Evolutionary conservation across 1,139 yeast genomes (phyloP).

Genomic region (Blastobotrys serpentis): DNA sequence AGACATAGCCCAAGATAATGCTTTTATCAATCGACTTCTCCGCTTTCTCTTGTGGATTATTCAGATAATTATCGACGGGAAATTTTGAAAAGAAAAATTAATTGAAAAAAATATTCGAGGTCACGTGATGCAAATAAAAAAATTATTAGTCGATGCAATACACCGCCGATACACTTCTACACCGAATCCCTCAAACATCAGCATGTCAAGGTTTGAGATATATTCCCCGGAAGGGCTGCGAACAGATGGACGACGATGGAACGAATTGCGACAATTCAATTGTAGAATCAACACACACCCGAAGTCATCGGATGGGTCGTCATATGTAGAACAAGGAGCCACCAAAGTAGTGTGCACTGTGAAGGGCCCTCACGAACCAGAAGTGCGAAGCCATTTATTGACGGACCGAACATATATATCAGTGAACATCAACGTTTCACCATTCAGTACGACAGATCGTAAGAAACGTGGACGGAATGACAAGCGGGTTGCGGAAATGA

Average conservation of each 20-base stretch:
- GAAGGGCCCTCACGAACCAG: constrained; percentile 87
- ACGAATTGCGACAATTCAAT: constrained; percentile 78
- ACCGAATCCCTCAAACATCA: not conserved
- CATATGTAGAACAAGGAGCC: constrained; percentile 89
- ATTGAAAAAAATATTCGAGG: not conserved
- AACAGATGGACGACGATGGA: constrained; percentile 92
- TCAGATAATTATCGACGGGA: too few species aligned
- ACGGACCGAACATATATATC: constrained; percentile 53
- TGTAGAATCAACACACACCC: constrained; percentile 88
- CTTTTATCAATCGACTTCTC: too few species aligned
- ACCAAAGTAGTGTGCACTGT: constrained; percentile 85
- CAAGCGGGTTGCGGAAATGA: constrained; percentile 68
- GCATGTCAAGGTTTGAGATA: constrained; percentile 52
- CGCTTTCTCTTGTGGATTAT: too few species aligned
- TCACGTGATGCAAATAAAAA: not conserved
- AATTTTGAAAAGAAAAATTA: not conserved
- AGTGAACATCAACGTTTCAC: constrained; percentile 69
- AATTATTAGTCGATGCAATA: too few species aligned
- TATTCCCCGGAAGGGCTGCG: constrained; percentile 94
- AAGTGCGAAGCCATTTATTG: constrained; percentile 44
- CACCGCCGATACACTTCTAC: too few species aligned
- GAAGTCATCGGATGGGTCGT: constrained; percentile 85
- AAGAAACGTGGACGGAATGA: constrained; percentile 51
- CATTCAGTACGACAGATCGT: constrained; percentile 77
- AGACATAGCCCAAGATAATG: too few species aligned